Percentiles rank a stretch among this genome's conserved stretches.
phyloP scores from a whole-genome alignment of 1,284 basidiomycete genomes.

The Earliella scabrosa region DNA sequence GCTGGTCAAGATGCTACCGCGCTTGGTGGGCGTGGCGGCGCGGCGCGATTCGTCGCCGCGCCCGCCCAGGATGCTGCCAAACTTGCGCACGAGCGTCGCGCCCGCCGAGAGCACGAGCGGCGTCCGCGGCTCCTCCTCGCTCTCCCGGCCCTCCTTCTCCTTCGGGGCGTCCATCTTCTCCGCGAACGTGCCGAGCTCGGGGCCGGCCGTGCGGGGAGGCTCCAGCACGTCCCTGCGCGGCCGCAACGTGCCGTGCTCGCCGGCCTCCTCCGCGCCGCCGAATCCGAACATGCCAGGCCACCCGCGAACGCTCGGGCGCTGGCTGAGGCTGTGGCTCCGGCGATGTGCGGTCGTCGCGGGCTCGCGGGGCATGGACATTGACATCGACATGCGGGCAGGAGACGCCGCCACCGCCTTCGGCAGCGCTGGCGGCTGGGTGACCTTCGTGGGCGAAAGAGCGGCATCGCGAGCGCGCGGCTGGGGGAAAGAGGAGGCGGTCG shows the following conservation, averaged over 20 bases:
- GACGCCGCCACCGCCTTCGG: conserved; percentile 33
- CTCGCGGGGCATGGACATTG: conserved; percentile 54
- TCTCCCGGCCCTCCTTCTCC: conserved; percentile 20
- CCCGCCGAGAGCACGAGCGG: conserved; percentile 53
- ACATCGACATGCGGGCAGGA: conserved; percentile 33
- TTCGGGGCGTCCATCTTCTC: conserved; percentile 39
- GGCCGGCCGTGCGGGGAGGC: conserved; percentile 59
- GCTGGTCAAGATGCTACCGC: conserved; percentile 54
- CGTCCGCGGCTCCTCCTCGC: conserved; percentile 36
- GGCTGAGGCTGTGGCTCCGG: conserved; percentile 78
- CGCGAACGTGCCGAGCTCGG: conserved; percentile 57
- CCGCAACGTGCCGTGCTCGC: conserved; percentile 43
- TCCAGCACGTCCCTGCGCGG: conserved; percentile 38
- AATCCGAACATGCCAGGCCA: conserved; percentile 55
- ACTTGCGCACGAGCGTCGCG: conserved; percentile 73
- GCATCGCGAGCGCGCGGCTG: conserved; percentile 66
- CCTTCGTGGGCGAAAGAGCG: conserved; percentile 27
- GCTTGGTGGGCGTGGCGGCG: conserved; percentile 44
- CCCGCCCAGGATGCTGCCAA: conserved; percentile 66
- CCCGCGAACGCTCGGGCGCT: conserved; percentile 57
- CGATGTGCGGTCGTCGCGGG: conserved; percentile 71
- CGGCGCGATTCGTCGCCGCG: conserved; percentile 47
- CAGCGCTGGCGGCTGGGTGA: conserved; percentile 9
- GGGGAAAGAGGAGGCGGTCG: conserved; percentile 59
- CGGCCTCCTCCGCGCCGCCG: conserved; percentile 37